Conservation (phyloP, 139 green algal genomes). For the Raphidocelis subcapitata region DNA sequence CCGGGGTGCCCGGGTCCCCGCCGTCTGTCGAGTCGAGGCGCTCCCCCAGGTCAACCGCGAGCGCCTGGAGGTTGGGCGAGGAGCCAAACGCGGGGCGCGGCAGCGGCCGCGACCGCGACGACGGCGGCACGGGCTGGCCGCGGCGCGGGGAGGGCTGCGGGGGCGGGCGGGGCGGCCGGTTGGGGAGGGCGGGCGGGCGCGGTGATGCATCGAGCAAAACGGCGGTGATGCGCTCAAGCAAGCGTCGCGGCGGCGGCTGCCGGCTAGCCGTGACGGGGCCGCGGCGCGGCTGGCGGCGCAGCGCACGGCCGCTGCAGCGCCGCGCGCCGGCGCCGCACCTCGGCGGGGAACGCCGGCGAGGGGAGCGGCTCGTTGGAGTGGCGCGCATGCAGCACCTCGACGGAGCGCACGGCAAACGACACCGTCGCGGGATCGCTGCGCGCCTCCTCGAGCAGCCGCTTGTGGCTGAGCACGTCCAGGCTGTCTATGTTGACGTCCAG, state of each 20-base stretch:
- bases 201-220: too few species aligned
- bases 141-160: conserved; percentile 26
- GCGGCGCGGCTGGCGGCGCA: too few species aligned
- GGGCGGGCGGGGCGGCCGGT: background rate
- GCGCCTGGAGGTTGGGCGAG: conserved; percentile 85
- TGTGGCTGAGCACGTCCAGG: conserved; percentile 93
- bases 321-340: conserved; percentile 22
- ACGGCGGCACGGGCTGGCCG: conserved; percentile 14
- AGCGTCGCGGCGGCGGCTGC: too few species aligned
- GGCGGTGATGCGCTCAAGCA: too few species aligned
- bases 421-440: conserved; percentile 72
- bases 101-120: conserved; percentile 24
- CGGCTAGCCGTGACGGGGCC: too few species aligned
- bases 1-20: background rate
- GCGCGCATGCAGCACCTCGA: conserved; percentile 65
- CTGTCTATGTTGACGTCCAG: conserved; percentile 88
- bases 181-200: too few species aligned
- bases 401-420: conserved; percentile 82
- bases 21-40: conserved; percentile 23
- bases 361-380: conserved; percentile 22
- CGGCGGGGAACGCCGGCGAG: conserved; percentile 23
- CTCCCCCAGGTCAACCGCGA: conserved; percentile 72
- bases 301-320: too few species aligned
- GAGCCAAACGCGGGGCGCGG: conserved; percentile 88
- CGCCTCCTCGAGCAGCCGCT: conserved; percentile 87